Evolutionary conservation across 208 protist genomes (phyloP).

Genomic region (Wallacemonas collosoma): DNA sequence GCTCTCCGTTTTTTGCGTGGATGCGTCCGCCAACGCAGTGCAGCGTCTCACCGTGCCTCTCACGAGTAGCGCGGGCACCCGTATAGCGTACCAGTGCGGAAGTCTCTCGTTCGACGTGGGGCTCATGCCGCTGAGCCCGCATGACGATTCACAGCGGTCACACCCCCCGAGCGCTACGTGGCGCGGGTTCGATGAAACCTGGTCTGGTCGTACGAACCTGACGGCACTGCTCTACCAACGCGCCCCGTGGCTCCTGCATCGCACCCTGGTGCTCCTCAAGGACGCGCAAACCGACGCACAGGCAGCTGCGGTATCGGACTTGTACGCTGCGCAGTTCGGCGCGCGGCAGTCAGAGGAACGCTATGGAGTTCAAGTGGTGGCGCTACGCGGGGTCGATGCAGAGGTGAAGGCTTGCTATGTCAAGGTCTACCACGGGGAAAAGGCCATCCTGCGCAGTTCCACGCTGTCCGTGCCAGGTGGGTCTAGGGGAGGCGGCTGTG

Average conservation of each 20-base stretch:
- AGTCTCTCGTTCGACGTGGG: constrained; percentile 27
- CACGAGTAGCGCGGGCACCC: constrained; percentile 3
- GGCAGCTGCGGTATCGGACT: constrained; percentile 7
- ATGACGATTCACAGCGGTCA: background rate
- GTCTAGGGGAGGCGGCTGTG: background rate
- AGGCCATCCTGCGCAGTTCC: constrained; percentile 17
- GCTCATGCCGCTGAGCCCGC: constrained; percentile 8
- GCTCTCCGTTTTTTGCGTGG: constrained; percentile 1
- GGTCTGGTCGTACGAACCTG: constrained; percentile 18
- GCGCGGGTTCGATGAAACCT: constrained; percentile 1
- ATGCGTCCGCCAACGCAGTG: background rate
- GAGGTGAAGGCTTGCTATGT: constrained; percentile 32
- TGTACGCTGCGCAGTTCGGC: constrained; percentile 18
- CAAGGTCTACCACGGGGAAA: constrained; percentile 19
- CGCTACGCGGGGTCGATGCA: constrained; percentile 20
- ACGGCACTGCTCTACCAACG: constrained; percentile 27
- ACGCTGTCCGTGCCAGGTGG: constrained; percentile 3
- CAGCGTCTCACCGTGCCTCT: constrained; percentile 6
- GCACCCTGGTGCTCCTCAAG: constrained; percentile 32
- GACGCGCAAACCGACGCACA: constrained; percentile 7
- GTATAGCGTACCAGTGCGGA: background rate
- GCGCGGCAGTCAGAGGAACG: background rate
- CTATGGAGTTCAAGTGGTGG: constrained; percentile 30
- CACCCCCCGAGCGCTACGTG: background rate
- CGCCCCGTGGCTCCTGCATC: constrained; percentile 38